These are phyloP conservation scores for Aspergillus biplanus DNA, from an alignment of 495 filamentous ascomycete genomes.

Conservation along the genomic window DNA sequence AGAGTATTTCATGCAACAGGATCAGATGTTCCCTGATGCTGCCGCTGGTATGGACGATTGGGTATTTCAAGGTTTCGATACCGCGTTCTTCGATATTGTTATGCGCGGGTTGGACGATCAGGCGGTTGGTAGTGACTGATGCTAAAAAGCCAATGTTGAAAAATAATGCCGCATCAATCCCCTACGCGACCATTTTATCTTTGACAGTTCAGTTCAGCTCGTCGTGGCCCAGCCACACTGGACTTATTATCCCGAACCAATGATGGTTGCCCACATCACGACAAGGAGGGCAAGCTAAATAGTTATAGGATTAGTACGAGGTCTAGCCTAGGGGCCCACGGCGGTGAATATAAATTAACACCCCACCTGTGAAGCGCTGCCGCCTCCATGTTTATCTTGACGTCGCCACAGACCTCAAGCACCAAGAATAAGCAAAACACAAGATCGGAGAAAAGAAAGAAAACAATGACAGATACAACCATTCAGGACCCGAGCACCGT, in stretches of 20 bases:
- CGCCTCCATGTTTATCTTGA: not conserved
- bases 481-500: not conserved
- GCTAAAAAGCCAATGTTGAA: too few relatives aligned
- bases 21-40: constrained; percentile 7
- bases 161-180: too few relatives aligned
- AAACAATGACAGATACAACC: constrained; percentile 1
- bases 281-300: not conserved
- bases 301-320: not conserved
- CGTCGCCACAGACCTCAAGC: constrained; percentile 23
- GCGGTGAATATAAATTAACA: not conserved
- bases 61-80: constrained; percentile 14
- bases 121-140: not conserved
- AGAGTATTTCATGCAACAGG: not conserved
- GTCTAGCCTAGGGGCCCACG: not conserved
- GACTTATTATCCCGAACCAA: not conserved
- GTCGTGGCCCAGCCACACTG: not conserved
- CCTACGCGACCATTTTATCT: not conserved
- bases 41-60: constrained; percentile 8
- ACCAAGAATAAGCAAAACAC: not conserved
- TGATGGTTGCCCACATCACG: not conserved
- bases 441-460: not conserved
- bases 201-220: not conserved
- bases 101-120: not conserved
- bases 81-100: constrained; percentile 4
- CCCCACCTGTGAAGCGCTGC: not conserved